Base-by-base conservation (phyloP, 352 stramenopile genomes). In the Thraustochytrium sp. region DNA sequence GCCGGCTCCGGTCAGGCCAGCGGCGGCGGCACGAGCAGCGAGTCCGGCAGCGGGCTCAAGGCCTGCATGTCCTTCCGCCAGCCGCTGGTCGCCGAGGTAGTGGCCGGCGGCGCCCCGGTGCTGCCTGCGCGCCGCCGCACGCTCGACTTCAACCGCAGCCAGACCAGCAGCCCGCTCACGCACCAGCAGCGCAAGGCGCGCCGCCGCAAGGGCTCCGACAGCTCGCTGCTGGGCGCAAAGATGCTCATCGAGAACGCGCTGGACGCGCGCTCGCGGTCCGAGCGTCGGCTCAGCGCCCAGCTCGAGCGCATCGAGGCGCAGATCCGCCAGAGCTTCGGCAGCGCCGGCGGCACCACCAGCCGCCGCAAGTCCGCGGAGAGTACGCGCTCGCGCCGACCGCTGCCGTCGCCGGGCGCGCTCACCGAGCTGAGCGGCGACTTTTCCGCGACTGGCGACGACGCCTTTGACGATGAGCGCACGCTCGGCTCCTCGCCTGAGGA, bases 161-260 rank as follows among this genome's bases (percentile, higher is more conserved):
- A 49, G 5, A 49, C 13, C 54, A 63, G 26, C 36, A 34, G 21
- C 5, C 54, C 26, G 36, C 54, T 5, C 26, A 63, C 31, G 40
- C 37, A 42, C 0, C 23, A 42, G 26, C 11, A 38, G 23, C 31
- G 16, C 13, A 11, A 68, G 42, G 11, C 13, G 46, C 65, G 13
- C 13, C 42, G 49, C 36, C 62, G 62, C 37, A 80, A 72, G 37
- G 68, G 68, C 26, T 80, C 68, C 26, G 68, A 80, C 68, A 80
- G 46, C 68, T 80, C 68, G 37, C 51, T 80, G 29, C 38, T 80
- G 68, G 68, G 68, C 34, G 68, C 68, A 2, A 80, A 80, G 31
- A 55, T 26, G 48, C 51, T 80, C n/a, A 80, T 80, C 26, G 26
- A 55, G 34, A 80, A 44, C 40, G 68, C 68, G 5, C 38, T 80